A percentile compares a stretch with the other conserved stretches of the same genome.
These are phyloP conservation scores for Paramecium caudatum DNA, from an alignment of 73 alveolate species.

Conservation along the genomic window DNA sequence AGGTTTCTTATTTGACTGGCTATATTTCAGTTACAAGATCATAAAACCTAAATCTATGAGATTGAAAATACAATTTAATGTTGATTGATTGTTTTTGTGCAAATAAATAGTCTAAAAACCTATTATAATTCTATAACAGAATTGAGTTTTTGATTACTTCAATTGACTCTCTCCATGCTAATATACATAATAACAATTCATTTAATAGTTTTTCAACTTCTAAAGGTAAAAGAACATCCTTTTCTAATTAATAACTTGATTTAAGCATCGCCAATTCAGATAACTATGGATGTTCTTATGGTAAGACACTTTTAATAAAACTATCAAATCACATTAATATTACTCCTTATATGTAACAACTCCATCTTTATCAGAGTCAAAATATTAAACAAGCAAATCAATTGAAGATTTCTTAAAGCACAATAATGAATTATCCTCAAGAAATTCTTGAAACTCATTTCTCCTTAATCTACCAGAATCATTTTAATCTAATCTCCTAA, in stretches of 20 bases:
- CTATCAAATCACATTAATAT: not conserved
- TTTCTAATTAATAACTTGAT: not conserved
- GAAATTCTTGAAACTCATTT: constrained; percentile 12
- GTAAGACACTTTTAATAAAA: constrained; percentile 16
- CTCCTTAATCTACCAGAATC: not conserved
- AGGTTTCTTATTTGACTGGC: constrained; percentile 14
- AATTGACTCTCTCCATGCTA: constrained; percentile 34
- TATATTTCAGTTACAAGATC: not conserved
- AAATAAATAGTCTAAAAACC: not conserved
- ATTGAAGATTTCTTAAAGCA: not conserved
- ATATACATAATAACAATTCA: not conserved
- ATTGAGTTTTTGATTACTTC: not conserved
- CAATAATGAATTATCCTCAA: not conserved
- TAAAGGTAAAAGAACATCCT: constrained; percentile 23
- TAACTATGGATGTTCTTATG: constrained; percentile 33
- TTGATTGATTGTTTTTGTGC: not conserved
- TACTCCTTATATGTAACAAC: not conserved
- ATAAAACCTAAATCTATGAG: constrained; percentile 2
- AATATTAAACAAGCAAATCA: constrained; percentile 13
- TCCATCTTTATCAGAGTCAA: constrained; percentile 53
- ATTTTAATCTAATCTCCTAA: constrained; percentile 19
- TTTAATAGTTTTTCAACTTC: not conserved
- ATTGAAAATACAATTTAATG: not conserved
- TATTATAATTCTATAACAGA: not conserved
- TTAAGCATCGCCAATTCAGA: constrained; percentile 27